These are phyloP conservation scores for Kwoniella europaea DNA, from an alignment of 768 basidiomycete species.

Conservation along the genomic window DNA sequence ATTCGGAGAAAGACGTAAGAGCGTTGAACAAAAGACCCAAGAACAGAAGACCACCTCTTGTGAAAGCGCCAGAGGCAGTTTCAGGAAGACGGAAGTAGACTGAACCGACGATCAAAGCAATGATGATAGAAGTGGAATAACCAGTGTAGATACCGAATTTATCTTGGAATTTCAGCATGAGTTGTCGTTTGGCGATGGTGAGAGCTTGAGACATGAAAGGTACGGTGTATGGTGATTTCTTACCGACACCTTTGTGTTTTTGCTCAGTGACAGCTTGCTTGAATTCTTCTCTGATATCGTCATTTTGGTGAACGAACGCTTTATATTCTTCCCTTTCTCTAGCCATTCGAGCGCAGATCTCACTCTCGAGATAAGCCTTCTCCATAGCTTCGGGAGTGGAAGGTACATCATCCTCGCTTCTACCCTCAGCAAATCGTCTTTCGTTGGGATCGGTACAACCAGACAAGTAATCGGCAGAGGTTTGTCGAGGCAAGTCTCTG, in stretches of 20 bases:
- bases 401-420: slow-evolving; percentile 66
- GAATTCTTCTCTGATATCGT: slow-evolving; percentile 69
- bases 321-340: slow-evolving; percentile 67
- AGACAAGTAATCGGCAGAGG: slow-evolving; percentile 82
- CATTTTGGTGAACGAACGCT: slow-evolving; percentile 66
- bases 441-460: slow-evolving; percentile 59
- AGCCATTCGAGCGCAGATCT: slow-evolving; percentile 61
- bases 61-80: slow-evolving; percentile 81
- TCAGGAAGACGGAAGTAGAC: slow-evolving; percentile 75
- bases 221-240: slow-evolving; percentile 77
- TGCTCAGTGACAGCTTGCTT: slow-evolving; percentile 75
- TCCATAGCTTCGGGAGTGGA: slow-evolving; percentile 73
- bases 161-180: slow-evolving; percentile 72
- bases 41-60: slow-evolving; percentile 82
- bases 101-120: slow-evolving; percentile 64
- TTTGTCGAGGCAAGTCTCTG: slow-evolving; percentile 74
- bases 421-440: slow-evolving; percentile 75
- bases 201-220: slow-evolving; percentile 75
- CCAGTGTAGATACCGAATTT: slow-evolving; percentile 76
- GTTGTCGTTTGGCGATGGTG: slow-evolving; percentile 73
- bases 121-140: slow-evolving; percentile 64
- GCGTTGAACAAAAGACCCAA: slow-evolving; percentile 61
- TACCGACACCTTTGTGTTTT: slow-evolving; percentile 77
- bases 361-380: slow-evolving; percentile 65
- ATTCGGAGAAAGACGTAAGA: slow-evolving; percentile 60